These are phyloP conservation scores for Hawksworthiomyces lignivorus DNA, from an alignment of 2,329 filamentous ascomycete genomes.

Conservation along the genomic window DNA sequence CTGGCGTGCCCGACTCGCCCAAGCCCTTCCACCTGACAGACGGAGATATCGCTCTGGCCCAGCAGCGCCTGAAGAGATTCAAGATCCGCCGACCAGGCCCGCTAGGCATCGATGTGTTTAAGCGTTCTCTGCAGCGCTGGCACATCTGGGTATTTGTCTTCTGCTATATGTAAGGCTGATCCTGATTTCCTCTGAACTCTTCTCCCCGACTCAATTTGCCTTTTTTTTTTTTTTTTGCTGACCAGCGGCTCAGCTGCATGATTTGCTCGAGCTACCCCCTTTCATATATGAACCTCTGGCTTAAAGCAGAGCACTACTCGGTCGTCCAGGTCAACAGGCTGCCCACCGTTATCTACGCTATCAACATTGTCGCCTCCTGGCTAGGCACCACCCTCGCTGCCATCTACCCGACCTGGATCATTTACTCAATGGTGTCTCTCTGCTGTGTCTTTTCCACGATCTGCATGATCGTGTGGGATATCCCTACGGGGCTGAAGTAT, in stretches of 20 bases:
- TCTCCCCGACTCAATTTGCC: no score
- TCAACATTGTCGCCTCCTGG: conserved; percentile 40
- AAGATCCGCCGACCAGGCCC: conserved; percentile 30
- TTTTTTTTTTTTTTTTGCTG: neutral
- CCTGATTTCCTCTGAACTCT: neutral
- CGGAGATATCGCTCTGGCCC: conserved; percentile 28
- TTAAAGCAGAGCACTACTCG: conserved; percentile 40
- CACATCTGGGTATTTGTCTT: conserved; percentile 43
- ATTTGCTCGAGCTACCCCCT: conserved; percentile 37
- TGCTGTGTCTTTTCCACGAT: conserved; percentile 34
- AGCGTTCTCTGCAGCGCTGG: conserved; percentile 38
- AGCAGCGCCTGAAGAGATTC: conserved; percentile 23
- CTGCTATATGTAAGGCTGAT: conserved; percentile 37
- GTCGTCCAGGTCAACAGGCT: conserved; percentile 42
- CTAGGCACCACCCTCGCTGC: conserved; percentile 42
- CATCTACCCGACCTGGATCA: conserved; percentile 41
- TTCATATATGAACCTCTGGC: conserved; percentile 45
- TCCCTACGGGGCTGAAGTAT: conserved; percentile 39
- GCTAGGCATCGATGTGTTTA: conserved; percentile 34
- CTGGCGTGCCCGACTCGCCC: conserved; percentile 29
- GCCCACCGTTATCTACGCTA: conserved; percentile 39
- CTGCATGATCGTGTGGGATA: conserved; percentile 40
- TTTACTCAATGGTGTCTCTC: conserved; percentile 33
- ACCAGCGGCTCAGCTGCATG: conserved; percentile 25
- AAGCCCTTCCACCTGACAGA: conserved; percentile 28